These are phyloP conservation scores for Eucommia ulmoides DNA, from an alignment of 257 asterid genomes.

Conservation along the genomic window DNA sequence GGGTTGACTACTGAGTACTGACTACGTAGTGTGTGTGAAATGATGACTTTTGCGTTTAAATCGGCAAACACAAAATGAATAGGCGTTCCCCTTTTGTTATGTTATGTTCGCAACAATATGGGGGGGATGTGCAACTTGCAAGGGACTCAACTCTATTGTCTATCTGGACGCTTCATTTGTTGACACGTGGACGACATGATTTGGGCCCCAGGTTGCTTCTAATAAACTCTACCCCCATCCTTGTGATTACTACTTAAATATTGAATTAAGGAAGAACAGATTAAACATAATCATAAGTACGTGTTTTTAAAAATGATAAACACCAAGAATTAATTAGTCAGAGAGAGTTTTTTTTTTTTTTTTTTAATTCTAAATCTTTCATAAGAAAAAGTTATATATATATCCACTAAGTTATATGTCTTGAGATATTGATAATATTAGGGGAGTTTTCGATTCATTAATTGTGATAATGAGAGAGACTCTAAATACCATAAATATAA, in stretches of 20 bases:
- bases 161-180: constrained; percentile 2
- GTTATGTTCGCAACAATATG: background rate
- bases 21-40: background rate
- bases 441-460: too few species aligned
- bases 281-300: background rate
- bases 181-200: constrained; percentile 18
- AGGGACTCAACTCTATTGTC: constrained; percentile 6
- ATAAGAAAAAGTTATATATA: too few species aligned
- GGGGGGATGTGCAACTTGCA: too few species aligned
- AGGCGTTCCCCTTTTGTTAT: background rate
- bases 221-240: constrained; percentile 17
- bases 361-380: background rate
- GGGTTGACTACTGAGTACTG: background rate
- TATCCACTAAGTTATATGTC: background rate
- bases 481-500: background rate
- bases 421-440: too few species aligned
- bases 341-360: background rate
- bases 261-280: background rate
- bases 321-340: background rate
- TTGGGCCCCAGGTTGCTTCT: constrained; percentile 16
- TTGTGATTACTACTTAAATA: constrained; percentile 2
- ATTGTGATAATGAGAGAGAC: too few species aligned
- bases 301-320: background rate
- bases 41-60: background rate
- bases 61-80: background rate